Conservation (phyloP, 495 filamentous ascomycete species). For the Penicillium tannophilum region DNA sequence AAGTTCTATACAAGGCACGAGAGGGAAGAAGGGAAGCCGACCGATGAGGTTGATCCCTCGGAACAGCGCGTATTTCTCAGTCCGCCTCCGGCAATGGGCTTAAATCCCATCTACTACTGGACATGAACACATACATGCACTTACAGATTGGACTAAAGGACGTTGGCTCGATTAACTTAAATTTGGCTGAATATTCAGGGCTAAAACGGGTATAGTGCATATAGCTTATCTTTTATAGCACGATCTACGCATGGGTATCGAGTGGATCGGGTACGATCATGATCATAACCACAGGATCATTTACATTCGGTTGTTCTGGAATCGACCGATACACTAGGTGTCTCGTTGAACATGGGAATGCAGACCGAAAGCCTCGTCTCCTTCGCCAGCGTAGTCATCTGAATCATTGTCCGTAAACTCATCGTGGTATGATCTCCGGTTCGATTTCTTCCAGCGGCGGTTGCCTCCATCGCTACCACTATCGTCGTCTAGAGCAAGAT, state of each 20-base stretch:
- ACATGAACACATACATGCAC: too few species aligned
- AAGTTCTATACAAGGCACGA: constrained; percentile 9
- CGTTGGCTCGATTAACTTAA: background rate
- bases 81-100: constrained; percentile 12
- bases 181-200: background rate
- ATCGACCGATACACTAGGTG: constrained; percentile 1
- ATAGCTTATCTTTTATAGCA: background rate
- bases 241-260: background rate
- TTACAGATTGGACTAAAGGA: background rate
- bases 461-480: constrained; percentile 33
- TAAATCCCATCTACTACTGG: too few species aligned
- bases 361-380: constrained; percentile 50
- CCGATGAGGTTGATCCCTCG: constrained; percentile 20
- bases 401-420: constrained; percentile 60
- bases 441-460: constrained; percentile 24
- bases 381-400: constrained; percentile 44
- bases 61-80: constrained; percentile 33
- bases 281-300: constrained; percentile 2
- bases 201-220: background rate
- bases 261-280: background rate
- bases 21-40: constrained; percentile 16
- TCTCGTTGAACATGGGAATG: constrained; percentile 42
- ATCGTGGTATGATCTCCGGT: constrained; percentile 45
- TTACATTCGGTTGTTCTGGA: constrained; percentile 5
- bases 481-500: constrained; percentile 42